Conservation (phyloP, 2,329 filamentous ascomycete species). For the Purpureocillium lavendulum region DNA sequence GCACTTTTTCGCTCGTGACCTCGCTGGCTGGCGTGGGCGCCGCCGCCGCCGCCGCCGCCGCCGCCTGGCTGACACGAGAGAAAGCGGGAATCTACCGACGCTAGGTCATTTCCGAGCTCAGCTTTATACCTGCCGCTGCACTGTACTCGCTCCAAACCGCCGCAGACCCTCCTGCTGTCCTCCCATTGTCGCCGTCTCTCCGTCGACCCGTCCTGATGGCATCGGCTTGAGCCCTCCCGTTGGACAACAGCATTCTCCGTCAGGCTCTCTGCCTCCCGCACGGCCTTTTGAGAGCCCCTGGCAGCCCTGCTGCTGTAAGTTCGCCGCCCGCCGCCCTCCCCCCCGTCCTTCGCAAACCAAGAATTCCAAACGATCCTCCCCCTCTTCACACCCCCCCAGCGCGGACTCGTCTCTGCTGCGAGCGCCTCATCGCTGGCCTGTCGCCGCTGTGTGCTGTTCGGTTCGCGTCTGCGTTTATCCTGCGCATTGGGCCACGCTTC, state of each 20-base stretch:
- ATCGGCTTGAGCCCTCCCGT: constrained; percentile 9
- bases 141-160: background rate
- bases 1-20: constrained; percentile 8
- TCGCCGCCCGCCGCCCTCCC: background rate
- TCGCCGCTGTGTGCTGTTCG: background rate
- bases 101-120: constrained; percentile 15
- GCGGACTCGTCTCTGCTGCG: background rate
- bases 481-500: no score
- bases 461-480: background rate
- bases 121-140: no score
- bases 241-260: background rate
- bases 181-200: background rate
- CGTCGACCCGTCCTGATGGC: constrained; percentile 11
- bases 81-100: constrained; percentile 8
- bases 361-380: constrained; percentile 5
- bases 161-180: background rate
- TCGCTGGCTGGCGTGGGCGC: no score
- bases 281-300: constrained; percentile 5
- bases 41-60: no score
- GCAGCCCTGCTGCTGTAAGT: constrained; percentile 9
- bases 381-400: background rate
- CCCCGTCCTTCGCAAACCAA: constrained; percentile 5
- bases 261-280: constrained; percentile 1
- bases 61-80: constrained; percentile 9
- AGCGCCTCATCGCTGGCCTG: background rate